Conservation (phyloP, 306 rosid species). For the Astragalus membranaceus region DNA sequence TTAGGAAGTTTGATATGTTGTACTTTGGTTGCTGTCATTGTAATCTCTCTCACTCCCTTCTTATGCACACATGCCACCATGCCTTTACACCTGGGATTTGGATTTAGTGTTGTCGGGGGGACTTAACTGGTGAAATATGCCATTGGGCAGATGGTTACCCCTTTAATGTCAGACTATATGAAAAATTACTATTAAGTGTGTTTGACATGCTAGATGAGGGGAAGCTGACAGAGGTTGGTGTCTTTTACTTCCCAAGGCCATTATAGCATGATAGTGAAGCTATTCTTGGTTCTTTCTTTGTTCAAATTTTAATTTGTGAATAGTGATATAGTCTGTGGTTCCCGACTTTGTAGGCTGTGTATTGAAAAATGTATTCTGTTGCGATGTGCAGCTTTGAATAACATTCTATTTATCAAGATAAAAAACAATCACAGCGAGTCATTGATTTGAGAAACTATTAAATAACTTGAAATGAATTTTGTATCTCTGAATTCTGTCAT, state of each 20-base stretch:
- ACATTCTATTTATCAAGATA: not conserved
- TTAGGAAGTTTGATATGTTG: constrained; percentile 52
- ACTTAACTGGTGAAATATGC: constrained; percentile 97
- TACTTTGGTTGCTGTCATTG: constrained; percentile 54
- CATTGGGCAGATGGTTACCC: constrained; percentile 99
- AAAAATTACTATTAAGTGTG: constrained; percentile 85
- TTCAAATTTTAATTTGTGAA: not conserved
- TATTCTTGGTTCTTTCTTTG: constrained; percentile 7
- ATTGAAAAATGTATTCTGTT: constrained; percentile 3
- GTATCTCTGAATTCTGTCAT: constrained; percentile 13
- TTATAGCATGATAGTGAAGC: constrained; percentile 7
- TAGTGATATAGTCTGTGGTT: constrained; percentile 5
- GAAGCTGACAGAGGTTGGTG: constrained; percentile 84
- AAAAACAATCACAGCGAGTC: not conserved
- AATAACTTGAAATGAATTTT: not conserved
- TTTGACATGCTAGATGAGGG: constrained; percentile 98
- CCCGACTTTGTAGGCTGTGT: constrained; percentile 3
- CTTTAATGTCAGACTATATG: constrained; percentile 82
- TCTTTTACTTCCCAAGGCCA: constrained; percentile 22
- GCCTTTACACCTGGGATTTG: not conserved
- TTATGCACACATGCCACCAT: not conserved
- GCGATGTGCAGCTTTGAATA: constrained; percentile 6
- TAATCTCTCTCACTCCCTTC: constrained; percentile 29
- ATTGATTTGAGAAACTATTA: not conserved
- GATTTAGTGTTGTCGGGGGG: not conserved